Evolutionary conservation across 78 protist species (phyloP).

Genomic region (Cavenderia fasciculata): DNA sequence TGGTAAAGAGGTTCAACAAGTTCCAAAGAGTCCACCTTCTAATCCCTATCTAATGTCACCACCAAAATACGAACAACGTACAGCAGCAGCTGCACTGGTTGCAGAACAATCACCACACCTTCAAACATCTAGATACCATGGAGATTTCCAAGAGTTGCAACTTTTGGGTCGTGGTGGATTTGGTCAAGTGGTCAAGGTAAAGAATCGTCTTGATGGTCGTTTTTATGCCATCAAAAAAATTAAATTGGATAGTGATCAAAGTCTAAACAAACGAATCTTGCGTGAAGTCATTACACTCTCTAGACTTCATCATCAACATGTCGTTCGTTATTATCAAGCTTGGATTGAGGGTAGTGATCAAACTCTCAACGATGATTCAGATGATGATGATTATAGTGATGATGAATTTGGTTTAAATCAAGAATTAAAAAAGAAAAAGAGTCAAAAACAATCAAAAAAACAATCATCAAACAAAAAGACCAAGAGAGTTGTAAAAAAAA

Average conservation of each 20-base stretch:
- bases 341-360: slow-evolving; percentile 78
- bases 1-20: not conserved
- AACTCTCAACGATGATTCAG: not conserved
- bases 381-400: not conserved
- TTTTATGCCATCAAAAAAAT: slow-evolving; percentile 84
- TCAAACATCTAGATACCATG: slow-evolving; percentile 64
- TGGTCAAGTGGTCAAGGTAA: slow-evolving; percentile 74
- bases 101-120: not conserved
- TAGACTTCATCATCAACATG: slow-evolving; percentile 83
- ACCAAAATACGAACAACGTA: too few relatives aligned
- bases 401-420: too few relatives aligned
- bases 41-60: too few relatives aligned
- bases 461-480: too few relatives aligned
- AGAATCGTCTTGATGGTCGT: slow-evolving; percentile 74
- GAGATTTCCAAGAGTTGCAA: slow-evolving; percentile 76
- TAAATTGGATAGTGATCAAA: slow-evolving; percentile 61
- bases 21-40: too few relatives aligned
- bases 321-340: slow-evolving; percentile 85
- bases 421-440: too few relatives aligned
- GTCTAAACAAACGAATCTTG: slow-evolving; percentile 56
- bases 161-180: slow-evolving; percentile 70
- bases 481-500: too few relatives aligned
- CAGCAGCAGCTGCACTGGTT: too few relatives aligned
- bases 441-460: too few relatives aligned
- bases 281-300: slow-evolving; percentile 83